Conservation (phyloP, 2,329 filamentous ascomycete genomes). For the Sporothrix euskadiensis region DNA sequence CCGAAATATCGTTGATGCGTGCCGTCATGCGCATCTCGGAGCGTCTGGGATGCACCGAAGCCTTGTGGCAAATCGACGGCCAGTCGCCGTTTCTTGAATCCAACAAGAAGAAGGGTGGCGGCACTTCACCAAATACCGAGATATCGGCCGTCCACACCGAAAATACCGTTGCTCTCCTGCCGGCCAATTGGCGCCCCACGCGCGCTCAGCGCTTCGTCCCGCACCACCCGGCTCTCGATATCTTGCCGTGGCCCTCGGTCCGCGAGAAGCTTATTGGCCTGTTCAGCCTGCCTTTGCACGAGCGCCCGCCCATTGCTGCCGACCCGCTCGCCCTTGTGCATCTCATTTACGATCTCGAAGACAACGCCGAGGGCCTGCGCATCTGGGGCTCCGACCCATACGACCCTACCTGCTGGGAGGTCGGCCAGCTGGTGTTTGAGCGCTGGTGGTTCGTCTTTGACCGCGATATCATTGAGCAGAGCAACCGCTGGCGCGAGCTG, state of each 20-base stretch:
- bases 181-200: conserved; percentile 53
- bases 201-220: conserved; percentile 50
- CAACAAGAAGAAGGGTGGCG: neutral
- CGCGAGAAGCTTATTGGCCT: conserved; percentile 45
- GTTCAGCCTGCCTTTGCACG: conserved; percentile 50
- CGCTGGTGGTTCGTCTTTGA: conserved; percentile 64
- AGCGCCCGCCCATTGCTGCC: conserved; percentile 50
- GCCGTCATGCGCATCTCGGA: conserved; percentile 50
- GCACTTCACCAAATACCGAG: conserved; percentile 28
- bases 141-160: conserved; percentile 32
- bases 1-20: conserved; percentile 51
- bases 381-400: conserved; percentile 54
- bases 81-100: conserved; percentile 49
- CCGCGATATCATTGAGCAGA: conserved; percentile 52
- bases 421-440: conserved; percentile 59
- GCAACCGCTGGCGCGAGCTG: conserved; percentile 52
- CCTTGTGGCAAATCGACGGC: conserved; percentile 50
- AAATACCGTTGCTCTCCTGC: conserved; percentile 43
- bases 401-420: conserved; percentile 54
- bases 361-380: conserved; percentile 52
- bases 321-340: conserved; percentile 51
- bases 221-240: conserved; percentile 59
- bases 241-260: conserved; percentile 56
- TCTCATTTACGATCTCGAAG: conserved; percentile 59
- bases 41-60: conserved; percentile 46